Percentiles rank a stretch among this genome's conserved stretches.
Evolutionary conservation across 2,329 filamentous ascomycete species (phyloP).

Genomic region (Fusarium ramigenum): DNA sequence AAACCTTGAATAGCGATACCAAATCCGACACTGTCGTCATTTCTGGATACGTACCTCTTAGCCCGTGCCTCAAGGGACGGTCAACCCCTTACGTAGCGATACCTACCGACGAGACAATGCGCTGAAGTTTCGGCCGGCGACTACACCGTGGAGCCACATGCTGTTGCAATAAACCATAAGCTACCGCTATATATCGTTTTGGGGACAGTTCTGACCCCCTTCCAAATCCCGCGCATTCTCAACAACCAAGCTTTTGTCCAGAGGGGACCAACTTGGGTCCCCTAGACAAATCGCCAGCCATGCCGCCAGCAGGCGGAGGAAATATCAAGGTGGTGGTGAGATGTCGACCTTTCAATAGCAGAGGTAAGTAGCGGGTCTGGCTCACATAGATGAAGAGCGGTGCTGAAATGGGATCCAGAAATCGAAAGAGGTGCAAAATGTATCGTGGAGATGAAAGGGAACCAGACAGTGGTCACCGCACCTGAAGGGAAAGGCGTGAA

Average conservation of each 20-base stretch:
- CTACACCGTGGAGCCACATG: conserved; percentile 28
- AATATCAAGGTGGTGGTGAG: conserved; percentile 99
- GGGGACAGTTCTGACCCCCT: conserved; percentile 16
- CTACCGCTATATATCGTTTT: conserved; percentile 3
- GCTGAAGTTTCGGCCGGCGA: conserved; percentile 35
- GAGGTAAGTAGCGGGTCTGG: conserved; percentile 68
- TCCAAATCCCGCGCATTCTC: conserved; percentile 42
- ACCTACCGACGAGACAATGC: conserved; percentile 37
- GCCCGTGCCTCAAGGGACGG: conserved; percentile 28
- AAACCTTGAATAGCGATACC: conserved; percentile 12
- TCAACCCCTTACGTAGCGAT: conserved; percentile 24
- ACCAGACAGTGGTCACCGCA: conserved; percentile 85
- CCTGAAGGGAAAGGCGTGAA: conserved; percentile 76
- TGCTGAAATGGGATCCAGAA: conserved; percentile 64
- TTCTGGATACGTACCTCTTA: conserved; percentile 34
- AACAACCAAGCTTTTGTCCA: conserved; percentile 33
- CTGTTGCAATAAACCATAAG: conserved; percentile 24
- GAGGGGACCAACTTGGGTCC: conserved; percentile 51
- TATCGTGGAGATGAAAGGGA: conserved; percentile 95
- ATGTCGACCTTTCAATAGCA: conserved; percentile 91
- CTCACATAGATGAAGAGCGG: background rate
- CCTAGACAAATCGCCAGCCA: conserved; percentile 46
- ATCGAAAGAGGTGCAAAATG: conserved; percentile 92
- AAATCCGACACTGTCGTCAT: conserved; percentile 39
- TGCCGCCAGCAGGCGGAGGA: conserved; percentile 74